Evolutionary conservation across 768 basidiomycete species (phyloP).

Genomic region (Suillus weaverae): DNA sequence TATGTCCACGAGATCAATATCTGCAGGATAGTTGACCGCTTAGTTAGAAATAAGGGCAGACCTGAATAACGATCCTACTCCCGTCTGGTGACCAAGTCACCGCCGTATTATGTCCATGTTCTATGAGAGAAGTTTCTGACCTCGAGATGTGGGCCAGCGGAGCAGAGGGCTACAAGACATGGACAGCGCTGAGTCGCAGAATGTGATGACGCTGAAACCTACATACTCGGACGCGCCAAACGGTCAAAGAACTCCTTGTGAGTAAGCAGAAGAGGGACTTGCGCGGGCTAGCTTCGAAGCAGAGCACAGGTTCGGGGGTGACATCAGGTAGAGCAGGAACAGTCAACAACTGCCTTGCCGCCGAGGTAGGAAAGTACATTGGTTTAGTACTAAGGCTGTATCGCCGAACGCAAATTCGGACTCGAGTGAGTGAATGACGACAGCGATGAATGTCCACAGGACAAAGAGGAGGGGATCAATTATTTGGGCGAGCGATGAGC

Average conservation of each 20-base stretch:
- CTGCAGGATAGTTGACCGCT: slow-evolving; percentile 1
- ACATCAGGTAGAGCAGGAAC: slow-evolving; percentile 67
- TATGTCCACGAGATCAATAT: slow-evolving; percentile 30
- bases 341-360: slow-evolving; percentile 70
- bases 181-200: slow-evolving; percentile 1
- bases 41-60: slow-evolving; percentile 34
- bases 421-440: background rate
- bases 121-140: slow-evolving; percentile 70
- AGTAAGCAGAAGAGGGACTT: slow-evolving; percentile 79
- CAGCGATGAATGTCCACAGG: background rate
- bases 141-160: slow-evolving; percentile 73
- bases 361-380: slow-evolving; percentile 88
- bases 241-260: slow-evolving; percentile 66
- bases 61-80: slow-evolving; percentile 76
- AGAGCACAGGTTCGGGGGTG: slow-evolving; percentile 56
- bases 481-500: background rate
- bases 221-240: slow-evolving; percentile 83
- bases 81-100: slow-evolving; percentile 86
- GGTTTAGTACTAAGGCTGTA: background rate
- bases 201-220: slow-evolving; percentile 3
- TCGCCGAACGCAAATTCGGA: background rate
- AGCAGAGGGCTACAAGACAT: slow-evolving; percentile 57
- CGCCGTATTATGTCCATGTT: slow-evolving; percentile 79
- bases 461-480: background rate
- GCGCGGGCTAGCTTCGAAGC: slow-evolving; percentile 62